phyloP scores from a whole-genome alignment of 345 rosid genomes.

The Sonneratia caseolaris region DNA sequence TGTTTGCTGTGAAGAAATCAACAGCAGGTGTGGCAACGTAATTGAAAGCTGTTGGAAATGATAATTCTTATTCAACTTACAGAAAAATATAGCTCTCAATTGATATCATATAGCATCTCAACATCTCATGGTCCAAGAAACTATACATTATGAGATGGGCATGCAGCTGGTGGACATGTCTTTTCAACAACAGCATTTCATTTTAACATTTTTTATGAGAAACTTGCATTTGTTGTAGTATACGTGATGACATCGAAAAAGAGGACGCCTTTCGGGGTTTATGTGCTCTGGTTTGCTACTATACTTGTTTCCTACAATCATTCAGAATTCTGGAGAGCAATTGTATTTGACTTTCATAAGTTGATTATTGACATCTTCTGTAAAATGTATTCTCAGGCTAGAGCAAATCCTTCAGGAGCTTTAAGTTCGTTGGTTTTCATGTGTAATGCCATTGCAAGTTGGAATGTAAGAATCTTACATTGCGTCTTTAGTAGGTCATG shows the following conservation, averaged over 20 bases:
- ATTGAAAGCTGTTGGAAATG: no score
- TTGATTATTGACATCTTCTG: not conserved
- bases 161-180: not conserved
- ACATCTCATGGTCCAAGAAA: no score
- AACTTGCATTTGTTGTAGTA: conserved; percentile 33
- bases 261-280: conserved; percentile 97
- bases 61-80: no score
- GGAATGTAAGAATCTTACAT: conserved; percentile 63
- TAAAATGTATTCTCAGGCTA: conserved; percentile 43
- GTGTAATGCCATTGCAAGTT: conserved; percentile 92
- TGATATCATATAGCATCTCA: not conserved
- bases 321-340: not conserved
- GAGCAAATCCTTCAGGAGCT: conserved; percentile 87
- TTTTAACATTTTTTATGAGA: not conserved
- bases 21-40: no score
- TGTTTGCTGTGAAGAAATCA: no score
- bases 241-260: conserved; percentile 93
- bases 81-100: no score
- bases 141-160: no score
- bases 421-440: conserved; percentile 74
- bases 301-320: not conserved
- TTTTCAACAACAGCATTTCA: not conserved
- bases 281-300: conserved; percentile 72
- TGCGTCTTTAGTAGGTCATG: not conserved
- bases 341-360: not conserved